Evolutionary conservation across 164 flowering plant species (phyloP), one percentile per base, ranked within the genome.

Genomic region (Platanus orientalis): DNA sequence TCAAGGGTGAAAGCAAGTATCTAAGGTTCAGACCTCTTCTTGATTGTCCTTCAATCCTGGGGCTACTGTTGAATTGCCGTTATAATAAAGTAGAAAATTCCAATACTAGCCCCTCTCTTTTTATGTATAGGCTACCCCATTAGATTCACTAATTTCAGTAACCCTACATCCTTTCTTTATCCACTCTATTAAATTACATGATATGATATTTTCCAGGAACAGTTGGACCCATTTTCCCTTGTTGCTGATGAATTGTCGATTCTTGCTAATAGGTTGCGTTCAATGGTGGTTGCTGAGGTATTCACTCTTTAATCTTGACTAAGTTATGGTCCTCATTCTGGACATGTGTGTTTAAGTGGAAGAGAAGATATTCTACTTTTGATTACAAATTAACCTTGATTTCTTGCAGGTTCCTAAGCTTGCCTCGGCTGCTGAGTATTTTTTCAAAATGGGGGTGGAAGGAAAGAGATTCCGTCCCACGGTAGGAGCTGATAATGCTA

Each of bases 381-480:
- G 20, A 51, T 24, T 25, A 55, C 63, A 24, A 34, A 40, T 40
- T 7, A 40, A 27, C 34, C 58, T 26, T 62, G 11, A 54, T 69
- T 34, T 65, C 19, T 17, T 78, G 17, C 73, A 93, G 98, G 96
- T 93, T 27, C 98, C 98, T 36, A 87, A 84, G 76, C 92, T 94
- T 76, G 96, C 95, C 28, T 87, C 93, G 32, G 98, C 97, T 74
- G 96, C 97, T 50, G 98, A 94, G 74, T 91, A 94, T 60, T 91
- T 94, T 74, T 94, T 94, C 68, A 94, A 84, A 76, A 65, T 83
- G 82, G 98, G 98, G 11, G 93, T 87, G 19, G 98, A 94, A 78
- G 98, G 98, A 68, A 94, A 94, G 75, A 84, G 95, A 60, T 94
- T 94, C 68, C 87, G 96, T 39, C 97, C 98, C 28, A 89, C 97